A percentile compares a stretch with the other conserved stretches of the same genome.
Conservation (phyloP, 371 early-diverging fungal species). For the Mucor racemosus region DNA sequence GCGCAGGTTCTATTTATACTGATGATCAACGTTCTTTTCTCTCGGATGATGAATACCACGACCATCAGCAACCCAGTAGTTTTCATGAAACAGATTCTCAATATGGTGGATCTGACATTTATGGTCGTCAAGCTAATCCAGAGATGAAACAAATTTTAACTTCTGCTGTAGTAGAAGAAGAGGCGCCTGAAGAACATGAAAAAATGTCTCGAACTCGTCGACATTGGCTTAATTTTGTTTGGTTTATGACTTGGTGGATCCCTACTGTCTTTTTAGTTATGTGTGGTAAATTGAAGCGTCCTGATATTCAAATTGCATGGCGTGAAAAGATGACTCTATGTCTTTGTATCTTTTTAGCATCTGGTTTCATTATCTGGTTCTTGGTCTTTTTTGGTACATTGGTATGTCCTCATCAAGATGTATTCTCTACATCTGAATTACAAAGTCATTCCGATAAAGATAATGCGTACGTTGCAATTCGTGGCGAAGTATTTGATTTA, state of each 20-base stretch:
- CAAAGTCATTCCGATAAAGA: constrained; percentile 40
- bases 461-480: constrained; percentile 64
- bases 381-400: constrained; percentile 85
- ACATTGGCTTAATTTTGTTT: constrained; percentile 84
- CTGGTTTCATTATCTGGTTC: constrained; percentile 45
- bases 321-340: constrained; percentile 84
- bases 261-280: constrained; percentile 67
- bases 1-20: constrained; percentile 40
- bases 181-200: constrained; percentile 22
- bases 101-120: constrained; percentile 21
- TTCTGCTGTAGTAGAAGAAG: constrained; percentile 30
- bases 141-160: constrained; percentile 34
- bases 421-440: constrained; percentile 60
- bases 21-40: constrained; percentile 69
- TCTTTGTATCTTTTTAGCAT: constrained; percentile 70
- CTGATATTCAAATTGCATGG: constrained; percentile 89
- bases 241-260: constrained; percentile 89
- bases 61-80: constrained; percentile 8
- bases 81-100: constrained; percentile 34
- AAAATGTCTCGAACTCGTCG: constrained; percentile 52
- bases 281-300: constrained; percentile 77
- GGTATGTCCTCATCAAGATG: constrained; percentile 85
- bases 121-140: constrained; percentile 3
- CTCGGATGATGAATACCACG: constrained; percentile 49
- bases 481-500: constrained; percentile 78